A percentile compares a stretch with the other conserved stretches of the same genome.
Evolutionary conservation across 164 flowering plant genomes (phyloP).

Genomic region (Aristolochia contorta): DNA sequence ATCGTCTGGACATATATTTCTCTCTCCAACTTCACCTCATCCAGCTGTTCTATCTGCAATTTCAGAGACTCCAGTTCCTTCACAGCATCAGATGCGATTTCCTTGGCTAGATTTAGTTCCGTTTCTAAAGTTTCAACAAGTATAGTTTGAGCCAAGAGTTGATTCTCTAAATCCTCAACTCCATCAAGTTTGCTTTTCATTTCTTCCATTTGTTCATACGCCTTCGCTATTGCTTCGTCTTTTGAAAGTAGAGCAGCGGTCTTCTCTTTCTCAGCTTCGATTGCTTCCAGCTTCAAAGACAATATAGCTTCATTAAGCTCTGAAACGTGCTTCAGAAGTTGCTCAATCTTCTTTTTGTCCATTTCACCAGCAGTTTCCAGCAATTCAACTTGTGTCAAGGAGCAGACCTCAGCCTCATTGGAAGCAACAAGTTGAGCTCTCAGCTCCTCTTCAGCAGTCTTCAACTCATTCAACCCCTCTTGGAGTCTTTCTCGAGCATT

Average conservation of each 20-base stretch:
- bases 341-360: constrained; percentile 28
- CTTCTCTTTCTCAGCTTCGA: constrained; percentile 29
- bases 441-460: constrained; percentile 22
- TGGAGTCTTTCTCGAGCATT: constrained; percentile 24
- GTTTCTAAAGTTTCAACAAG: constrained; percentile 21
- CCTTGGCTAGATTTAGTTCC: constrained; percentile 29
- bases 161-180: constrained; percentile 24
- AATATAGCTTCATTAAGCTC: constrained; percentile 33
- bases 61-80: constrained; percentile 15
- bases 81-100: constrained; percentile 21
- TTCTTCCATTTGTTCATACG: constrained; percentile 21
- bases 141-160: constrained; percentile 22
- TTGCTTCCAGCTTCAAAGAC: constrained; percentile 19
- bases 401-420: constrained; percentile 22
- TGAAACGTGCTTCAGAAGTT: constrained; percentile 25
- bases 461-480: constrained; percentile 19
- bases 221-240: constrained; percentile 21
- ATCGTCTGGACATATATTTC: constrained; percentile 17
- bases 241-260: constrained; percentile 18
- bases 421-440: constrained; percentile 27
- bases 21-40: constrained; percentile 12
- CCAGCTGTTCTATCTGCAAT: constrained; percentile 18
- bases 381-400: constrained; percentile 19
- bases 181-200: constrained; percentile 19
- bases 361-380: constrained; percentile 19